phyloP scores from a whole-genome alignment of 768 basidiomycete genomes.

The Lactifluus piperatus region DNA sequence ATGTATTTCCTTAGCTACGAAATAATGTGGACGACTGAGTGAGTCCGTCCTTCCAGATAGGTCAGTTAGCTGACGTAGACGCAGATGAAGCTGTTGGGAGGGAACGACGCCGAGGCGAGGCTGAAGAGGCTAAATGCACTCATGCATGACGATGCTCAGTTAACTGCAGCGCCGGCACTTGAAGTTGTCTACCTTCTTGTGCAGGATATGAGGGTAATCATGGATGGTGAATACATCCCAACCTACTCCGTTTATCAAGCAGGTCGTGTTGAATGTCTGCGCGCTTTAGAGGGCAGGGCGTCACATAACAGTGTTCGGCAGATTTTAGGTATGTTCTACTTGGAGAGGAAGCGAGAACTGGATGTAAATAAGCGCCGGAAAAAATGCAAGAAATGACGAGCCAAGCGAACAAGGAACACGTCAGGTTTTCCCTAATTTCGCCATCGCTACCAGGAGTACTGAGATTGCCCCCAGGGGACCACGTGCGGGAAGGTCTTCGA shows the following conservation, averaged over 20 bases:
- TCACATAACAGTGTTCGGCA: background rate
- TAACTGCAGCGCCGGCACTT: background rate
- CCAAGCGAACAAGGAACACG: background rate
- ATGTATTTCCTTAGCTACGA: conserved; percentile 1
- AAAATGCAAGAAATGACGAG: background rate
- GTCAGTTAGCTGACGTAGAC: background rate
- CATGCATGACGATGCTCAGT: background rate
- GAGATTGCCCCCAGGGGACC: background rate
- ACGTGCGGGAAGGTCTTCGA: background rate
- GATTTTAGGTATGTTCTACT: no score
- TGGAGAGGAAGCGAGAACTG: no score
- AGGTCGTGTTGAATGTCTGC: background rate
- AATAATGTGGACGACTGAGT: background rate
- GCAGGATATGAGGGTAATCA: background rate
- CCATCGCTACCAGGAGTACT: background rate
- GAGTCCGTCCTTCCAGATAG: background rate
- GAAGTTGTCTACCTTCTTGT: background rate
- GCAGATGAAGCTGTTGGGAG: conserved; percentile 1
- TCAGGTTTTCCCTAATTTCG: background rate
- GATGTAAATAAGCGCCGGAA: background rate
- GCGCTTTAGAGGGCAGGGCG: background rate
- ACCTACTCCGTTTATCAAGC: background rate
- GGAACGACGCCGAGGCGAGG: background rate
- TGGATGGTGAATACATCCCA: background rate
- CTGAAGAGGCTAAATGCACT: background rate